phyloP scores from a whole-genome alignment of 805 yeast genomes.

The Candida anglica region DNA sequence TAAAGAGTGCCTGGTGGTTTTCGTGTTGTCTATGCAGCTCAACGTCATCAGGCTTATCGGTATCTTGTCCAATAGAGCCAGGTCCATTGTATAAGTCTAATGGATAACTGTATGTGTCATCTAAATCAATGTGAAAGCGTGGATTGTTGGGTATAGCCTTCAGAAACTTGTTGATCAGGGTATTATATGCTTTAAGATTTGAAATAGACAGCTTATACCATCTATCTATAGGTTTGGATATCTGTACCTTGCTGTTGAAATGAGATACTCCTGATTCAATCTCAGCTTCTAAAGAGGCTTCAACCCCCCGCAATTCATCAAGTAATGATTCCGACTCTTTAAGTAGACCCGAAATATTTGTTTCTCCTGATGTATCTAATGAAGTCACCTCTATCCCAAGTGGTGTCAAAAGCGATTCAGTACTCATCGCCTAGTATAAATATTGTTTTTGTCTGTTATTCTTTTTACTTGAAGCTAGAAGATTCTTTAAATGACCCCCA shows the following conservation, averaged over 20 bases:
- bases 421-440: too few species aligned
- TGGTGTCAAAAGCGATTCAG: slow-evolving; percentile 20
- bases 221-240: slow-evolving; percentile 13
- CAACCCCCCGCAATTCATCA: slow-evolving; percentile 10
- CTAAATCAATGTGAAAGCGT: slow-evolving; percentile 27
- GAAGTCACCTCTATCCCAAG: slow-evolving; percentile 23
- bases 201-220: slow-evolving; percentile 38
- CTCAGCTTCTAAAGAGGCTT: slow-evolving; percentile 2
- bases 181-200: slow-evolving; percentile 30
- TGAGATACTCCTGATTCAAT: slow-evolving; percentile 1
- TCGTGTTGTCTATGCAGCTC: slow-evolving; percentile 5
- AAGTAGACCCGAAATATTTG: slow-evolving; percentile 14
- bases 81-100: slow-evolving; percentile 25
- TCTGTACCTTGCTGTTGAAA: slow-evolving; percentile 1
- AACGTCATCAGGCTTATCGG: background rate
- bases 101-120: slow-evolving; percentile 40
- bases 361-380: slow-evolving; percentile 19
- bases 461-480: too few species aligned
- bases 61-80: slow-evolving; percentile 20
- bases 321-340: slow-evolving; percentile 19
- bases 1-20: slow-evolving; percentile 27
- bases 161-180: slow-evolving; percentile 28
- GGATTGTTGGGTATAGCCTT: slow-evolving; percentile 27
- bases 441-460: too few species aligned
- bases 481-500: too few species aligned